phyloP scores from a whole-genome alignment of 2,329 filamentous ascomycete genomes.

The Penicillium psychrosexuale region DNA sequence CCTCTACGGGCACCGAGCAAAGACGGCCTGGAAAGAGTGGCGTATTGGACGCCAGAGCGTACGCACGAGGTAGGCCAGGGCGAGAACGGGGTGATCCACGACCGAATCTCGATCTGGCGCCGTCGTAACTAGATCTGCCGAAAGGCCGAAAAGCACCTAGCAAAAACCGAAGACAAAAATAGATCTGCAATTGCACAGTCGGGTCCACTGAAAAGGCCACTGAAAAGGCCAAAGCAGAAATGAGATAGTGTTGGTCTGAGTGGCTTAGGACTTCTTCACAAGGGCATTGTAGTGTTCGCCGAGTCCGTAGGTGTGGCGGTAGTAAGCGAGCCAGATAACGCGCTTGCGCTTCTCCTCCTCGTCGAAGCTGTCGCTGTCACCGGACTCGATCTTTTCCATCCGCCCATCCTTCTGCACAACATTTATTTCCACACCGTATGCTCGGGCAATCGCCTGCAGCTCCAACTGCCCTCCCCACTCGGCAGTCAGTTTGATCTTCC shows the following conservation, averaged over 20 bases:
- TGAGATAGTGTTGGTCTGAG: background rate
- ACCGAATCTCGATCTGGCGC: conserved; percentile 46
- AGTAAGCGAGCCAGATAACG: conserved; percentile 89
- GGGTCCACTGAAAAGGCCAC: background rate
- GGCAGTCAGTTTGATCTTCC: conserved; percentile 77
- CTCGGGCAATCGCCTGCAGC: conserved; percentile 75
- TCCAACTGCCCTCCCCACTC: conserved; percentile 97
- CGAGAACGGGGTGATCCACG: conserved; percentile 39
- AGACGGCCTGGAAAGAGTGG: conserved; percentile 46
- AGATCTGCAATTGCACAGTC: background rate
- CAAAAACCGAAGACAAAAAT: background rate
- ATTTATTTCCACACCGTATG: conserved; percentile 75
- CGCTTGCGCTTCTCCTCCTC: conserved; percentile 49
- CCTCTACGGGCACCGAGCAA: conserved; percentile 46
- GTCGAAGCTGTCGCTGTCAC: conserved; percentile 38
- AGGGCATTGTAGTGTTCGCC: conserved; percentile 98
- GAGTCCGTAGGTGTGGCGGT: conserved; percentile 86
- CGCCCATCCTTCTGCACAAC: conserved; percentile 79
- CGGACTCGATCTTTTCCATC: conserved; percentile 69
- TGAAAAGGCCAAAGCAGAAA: background rate
- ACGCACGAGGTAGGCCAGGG: conserved; percentile 56
- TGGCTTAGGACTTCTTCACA: conserved; percentile 43
- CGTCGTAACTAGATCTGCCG: conserved; percentile 27
- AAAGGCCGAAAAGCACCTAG: background rate
- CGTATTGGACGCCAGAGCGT: conserved; percentile 55